Evolutionary conservation across 495 filamentous ascomycete genomes (phyloP).

Genomic region (Penicillium simplicissimum): DNA sequence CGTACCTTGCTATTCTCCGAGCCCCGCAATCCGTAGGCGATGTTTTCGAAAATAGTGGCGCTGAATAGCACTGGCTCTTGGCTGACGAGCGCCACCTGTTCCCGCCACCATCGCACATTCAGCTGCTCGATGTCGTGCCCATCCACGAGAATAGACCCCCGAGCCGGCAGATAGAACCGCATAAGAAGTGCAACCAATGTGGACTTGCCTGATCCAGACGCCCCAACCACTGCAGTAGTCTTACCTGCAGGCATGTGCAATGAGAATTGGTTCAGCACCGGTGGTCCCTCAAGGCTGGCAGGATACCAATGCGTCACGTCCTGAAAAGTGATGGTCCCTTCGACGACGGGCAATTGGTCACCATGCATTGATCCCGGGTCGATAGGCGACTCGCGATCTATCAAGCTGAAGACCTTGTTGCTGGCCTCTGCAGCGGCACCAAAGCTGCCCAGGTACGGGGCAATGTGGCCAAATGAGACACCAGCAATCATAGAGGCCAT

Average conservation of each 20-base stretch:
- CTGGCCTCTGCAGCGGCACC: neutral
- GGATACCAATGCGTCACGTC: neutral
- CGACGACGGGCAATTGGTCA: neutral
- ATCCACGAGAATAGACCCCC: slow-evolving; percentile 52
- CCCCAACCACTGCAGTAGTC: slow-evolving; percentile 59
- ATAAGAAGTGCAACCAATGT: slow-evolving; percentile 66
- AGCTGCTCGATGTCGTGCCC: slow-evolving; percentile 53
- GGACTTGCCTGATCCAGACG: slow-evolving; percentile 63
- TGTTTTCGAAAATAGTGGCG: slow-evolving; percentile 77
- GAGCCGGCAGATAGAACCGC: slow-evolving; percentile 56
- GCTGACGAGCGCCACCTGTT: slow-evolving; percentile 74
- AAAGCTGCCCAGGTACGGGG: neutral
- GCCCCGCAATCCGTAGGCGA: slow-evolving; percentile 36
- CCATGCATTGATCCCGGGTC: neutral
- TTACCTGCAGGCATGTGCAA: slow-evolving; percentile 30
- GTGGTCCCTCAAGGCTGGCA: neutral
- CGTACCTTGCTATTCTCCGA: neutral
- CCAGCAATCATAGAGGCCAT: neutral
- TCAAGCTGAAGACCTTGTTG: neutral
- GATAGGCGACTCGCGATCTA: neutral
- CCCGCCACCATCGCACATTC: slow-evolving; percentile 80
- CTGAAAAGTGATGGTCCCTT: neutral
- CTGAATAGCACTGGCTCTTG: slow-evolving; percentile 56
- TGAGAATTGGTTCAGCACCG: neutral
- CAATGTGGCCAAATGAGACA: neutral